Conservation (phyloP, 2,329 filamentous ascomycete genomes). For the Pseudogymnoascus sp. region DNA sequence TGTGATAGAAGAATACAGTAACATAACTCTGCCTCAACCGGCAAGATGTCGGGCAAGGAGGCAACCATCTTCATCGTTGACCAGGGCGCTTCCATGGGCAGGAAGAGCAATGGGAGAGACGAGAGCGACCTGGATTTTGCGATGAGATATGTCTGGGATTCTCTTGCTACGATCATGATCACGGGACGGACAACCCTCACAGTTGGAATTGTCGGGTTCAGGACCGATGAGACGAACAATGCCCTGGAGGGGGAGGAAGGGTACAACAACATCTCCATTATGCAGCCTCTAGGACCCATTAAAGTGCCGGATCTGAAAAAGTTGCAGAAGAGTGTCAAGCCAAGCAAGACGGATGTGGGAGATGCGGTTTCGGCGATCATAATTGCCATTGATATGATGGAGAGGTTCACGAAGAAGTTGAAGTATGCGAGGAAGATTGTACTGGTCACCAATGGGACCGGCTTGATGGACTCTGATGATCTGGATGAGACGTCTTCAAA, state of each 20-base stretch:
- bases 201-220: constrained; percentile 74
- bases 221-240: constrained; percentile 72
- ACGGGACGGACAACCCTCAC: constrained; percentile 64
- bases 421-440: constrained; percentile 78
- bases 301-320: constrained; percentile 62
- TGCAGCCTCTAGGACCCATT: constrained; percentile 60
- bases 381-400: constrained; percentile 81
- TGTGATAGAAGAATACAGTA: neutral
- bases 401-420: constrained; percentile 68
- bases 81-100: constrained; percentile 76
- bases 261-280: constrained; percentile 75
- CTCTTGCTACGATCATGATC: constrained; percentile 66
- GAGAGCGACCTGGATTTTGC: constrained; percentile 83
- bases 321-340: constrained; percentile 57
- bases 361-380: constrained; percentile 87
- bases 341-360: constrained; percentile 62
- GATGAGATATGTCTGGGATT: constrained; percentile 93
- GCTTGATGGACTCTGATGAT: constrained; percentile 65
- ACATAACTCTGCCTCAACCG: neutral
- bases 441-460: constrained; percentile 76
- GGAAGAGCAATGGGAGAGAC: constrained; percentile 60
- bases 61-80: constrained; percentile 90
- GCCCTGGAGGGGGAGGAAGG: constrained; percentile 59
- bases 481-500: constrained; percentile 64
- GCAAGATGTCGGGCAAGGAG: constrained; percentile 82